Evolutionary conservation across 2,329 filamentous ascomycete species (phyloP).

Genomic region (Colletotrichum eleusines): DNA sequence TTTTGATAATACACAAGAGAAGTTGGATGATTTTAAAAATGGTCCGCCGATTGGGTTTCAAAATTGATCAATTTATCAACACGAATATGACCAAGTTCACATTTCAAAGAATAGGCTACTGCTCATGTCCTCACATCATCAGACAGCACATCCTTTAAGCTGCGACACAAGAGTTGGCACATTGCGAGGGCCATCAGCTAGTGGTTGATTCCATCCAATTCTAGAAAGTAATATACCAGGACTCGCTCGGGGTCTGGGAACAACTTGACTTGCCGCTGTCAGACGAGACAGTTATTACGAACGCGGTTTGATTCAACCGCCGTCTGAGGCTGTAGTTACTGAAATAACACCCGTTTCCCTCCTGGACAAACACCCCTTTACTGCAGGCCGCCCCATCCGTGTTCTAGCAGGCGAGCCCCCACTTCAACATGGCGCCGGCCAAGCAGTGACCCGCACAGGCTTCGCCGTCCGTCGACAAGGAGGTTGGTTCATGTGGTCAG

Average conservation of each 20-base stretch:
- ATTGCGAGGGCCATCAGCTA: too few relatives aligned
- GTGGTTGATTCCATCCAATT: neutral
- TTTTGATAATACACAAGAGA: neutral
- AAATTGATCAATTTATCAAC: neutral
- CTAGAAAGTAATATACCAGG: too few relatives aligned
- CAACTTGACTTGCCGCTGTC: neutral
- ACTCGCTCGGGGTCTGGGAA: neutral
- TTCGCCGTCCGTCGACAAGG: neutral
- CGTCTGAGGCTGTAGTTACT: neutral
- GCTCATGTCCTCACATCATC: neutral
- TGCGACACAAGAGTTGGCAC: neutral
- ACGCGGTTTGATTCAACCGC: too few relatives aligned
- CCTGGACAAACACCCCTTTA: neutral
- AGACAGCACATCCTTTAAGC: neutral
- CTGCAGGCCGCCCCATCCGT: fast-evolving
- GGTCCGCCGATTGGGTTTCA: too few relatives aligned
- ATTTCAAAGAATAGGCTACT: neutral
- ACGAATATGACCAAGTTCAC: neutral
- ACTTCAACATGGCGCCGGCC: neutral
- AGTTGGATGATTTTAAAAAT: neutral
- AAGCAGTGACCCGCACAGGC: neutral
- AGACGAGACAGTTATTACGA: neutral
- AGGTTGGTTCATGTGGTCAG: neutral
- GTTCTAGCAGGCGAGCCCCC: fast-evolving
- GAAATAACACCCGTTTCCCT: neutral